phyloP scores from a whole-genome alignment of 805 yeast genomes.

The Kuraishia capsulata region DNA sequence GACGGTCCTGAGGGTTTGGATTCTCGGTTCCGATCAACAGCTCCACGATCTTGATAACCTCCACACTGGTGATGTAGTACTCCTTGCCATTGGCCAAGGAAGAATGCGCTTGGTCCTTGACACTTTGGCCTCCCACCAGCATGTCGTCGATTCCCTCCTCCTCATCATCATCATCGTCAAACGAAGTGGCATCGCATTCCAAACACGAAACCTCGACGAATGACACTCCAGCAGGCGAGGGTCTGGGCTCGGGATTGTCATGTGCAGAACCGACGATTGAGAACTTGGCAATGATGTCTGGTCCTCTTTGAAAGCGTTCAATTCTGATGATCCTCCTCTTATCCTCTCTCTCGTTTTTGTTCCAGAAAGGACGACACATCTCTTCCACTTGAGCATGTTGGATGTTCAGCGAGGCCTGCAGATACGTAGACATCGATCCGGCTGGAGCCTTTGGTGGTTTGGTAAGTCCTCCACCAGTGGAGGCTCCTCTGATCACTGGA shows the following conservation, averaged over 20 bases:
- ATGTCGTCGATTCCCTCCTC: slow-evolving; percentile 11
- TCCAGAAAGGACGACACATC: slow-evolving; percentile 46
- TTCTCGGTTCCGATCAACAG: slow-evolving; percentile 42
- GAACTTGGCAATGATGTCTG: slow-evolving; percentile 37
- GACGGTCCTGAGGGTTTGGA: slow-evolving; percentile 38
- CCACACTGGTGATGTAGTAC: slow-evolving; percentile 58
- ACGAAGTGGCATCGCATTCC: slow-evolving; percentile 31
- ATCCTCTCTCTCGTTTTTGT: slow-evolving; percentile 32
- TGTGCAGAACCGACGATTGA: slow-evolving; percentile 42
- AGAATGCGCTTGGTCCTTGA: background rate
- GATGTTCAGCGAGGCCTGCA: slow-evolving; percentile 40
- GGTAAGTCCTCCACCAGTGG: slow-evolving; percentile 49
- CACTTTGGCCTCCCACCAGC: too few relatives aligned
- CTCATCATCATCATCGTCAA: slow-evolving; percentile 13
- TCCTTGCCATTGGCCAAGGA: slow-evolving; percentile 17
- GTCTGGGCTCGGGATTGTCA: slow-evolving; percentile 32
- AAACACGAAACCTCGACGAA: slow-evolving; percentile 54
- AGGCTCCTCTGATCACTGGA: slow-evolving; percentile 44
- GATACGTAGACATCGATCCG: slow-evolving; percentile 14
- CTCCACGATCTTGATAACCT: slow-evolving; percentile 58
- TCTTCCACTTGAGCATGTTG: slow-evolving; percentile 35
- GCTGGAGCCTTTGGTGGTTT: slow-evolving; percentile 36
- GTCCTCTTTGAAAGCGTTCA: slow-evolving; percentile 42
- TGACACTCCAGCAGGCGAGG: slow-evolving; percentile 30
- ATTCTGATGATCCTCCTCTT: slow-evolving; percentile 49